These are phyloP conservation scores for Penicillium manginii DNA, from an alignment of 495 filamentous ascomycete genomes.

Conservation along the genomic window DNA sequence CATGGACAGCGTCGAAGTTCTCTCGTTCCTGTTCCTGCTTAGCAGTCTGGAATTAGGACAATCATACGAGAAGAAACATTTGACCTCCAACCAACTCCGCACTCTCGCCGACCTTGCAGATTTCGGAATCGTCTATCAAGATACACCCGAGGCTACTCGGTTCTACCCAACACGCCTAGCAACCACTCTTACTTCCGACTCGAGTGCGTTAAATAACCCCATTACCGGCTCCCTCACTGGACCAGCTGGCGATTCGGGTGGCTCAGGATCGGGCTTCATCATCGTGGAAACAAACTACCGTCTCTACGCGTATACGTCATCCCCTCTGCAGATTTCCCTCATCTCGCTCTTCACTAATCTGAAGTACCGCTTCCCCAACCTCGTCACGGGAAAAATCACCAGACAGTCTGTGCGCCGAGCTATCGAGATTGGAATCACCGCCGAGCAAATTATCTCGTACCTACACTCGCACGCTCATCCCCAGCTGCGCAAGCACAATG, in stretches of 20 bases:
- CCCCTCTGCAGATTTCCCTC: constrained; percentile 89
- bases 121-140: constrained; percentile 87
- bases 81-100: constrained; percentile 78
- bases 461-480: constrained; percentile 89
- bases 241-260: constrained; percentile 39
- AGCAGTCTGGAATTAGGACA: constrained; percentile 89
- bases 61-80: constrained; percentile 78
- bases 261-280: constrained; percentile 74
- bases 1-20: constrained; percentile 89
- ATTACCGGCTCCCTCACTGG: constrained; percentile 39
- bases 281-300: constrained; percentile 99
- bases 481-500: constrained; percentile 74
- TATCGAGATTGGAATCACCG: constrained; percentile 87
- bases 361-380: constrained; percentile 84
- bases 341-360: constrained; percentile 88
- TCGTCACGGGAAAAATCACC: constrained; percentile 87
- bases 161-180: constrained; percentile 96
- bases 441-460: constrained; percentile 90
- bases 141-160: constrained; percentile 56
- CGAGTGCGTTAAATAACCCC: constrained; percentile 56
- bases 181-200: constrained; percentile 89
- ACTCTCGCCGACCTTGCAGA: constrained; percentile 86
- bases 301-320: constrained; percentile 93
- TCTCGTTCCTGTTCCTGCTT: constrained; percentile 95
- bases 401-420: constrained; percentile 83